Conservation (phyloP, 2,329 filamentous ascomycete genomes). For the Fusarium sp. region DNA sequence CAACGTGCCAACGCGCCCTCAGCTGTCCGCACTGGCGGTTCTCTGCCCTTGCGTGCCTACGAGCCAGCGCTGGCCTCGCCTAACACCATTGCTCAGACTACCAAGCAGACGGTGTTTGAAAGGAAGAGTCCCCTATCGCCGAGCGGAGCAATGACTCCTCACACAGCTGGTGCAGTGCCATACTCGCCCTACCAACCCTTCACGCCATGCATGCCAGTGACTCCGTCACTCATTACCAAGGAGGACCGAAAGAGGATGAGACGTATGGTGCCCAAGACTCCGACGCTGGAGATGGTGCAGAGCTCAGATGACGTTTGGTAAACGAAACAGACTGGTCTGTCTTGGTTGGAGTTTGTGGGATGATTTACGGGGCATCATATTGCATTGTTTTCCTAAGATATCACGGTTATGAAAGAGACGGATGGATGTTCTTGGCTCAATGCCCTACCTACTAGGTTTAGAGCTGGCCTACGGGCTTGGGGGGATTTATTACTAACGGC, state of each 20-base stretch:
- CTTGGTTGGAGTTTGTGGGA: constrained; percentile 5
- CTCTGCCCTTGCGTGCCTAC: constrained; percentile 71
- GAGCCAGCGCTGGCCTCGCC: constrained; percentile 68
- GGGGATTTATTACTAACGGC: constrained; percentile 25
- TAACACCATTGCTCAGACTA: constrained; percentile 59
- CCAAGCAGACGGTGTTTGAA: constrained; percentile 75
- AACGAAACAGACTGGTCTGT: constrained; percentile 26
- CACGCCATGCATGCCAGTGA: constrained; percentile 79
- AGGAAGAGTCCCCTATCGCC: constrained; percentile 67
- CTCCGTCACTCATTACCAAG: constrained; percentile 78
- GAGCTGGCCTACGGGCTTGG: constrained; percentile 20
- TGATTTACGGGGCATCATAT: constrained; percentile 21
- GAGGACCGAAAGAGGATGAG: constrained; percentile 77
- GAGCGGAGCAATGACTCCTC: constrained; percentile 70
- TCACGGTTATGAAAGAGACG: constrained; percentile 33
- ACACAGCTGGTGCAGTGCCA: constrained; percentile 71
- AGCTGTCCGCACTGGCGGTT: constrained; percentile 67
- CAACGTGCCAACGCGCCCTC: constrained; percentile 63
- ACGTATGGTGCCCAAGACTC: constrained; percentile 72
- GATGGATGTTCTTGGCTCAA: constrained; percentile 23
- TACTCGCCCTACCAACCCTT: constrained; percentile 86
- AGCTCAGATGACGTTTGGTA: constrained; percentile 75
- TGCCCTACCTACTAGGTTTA: constrained; percentile 12
- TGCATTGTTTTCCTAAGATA: constrained; percentile 46
- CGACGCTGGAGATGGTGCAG: constrained; percentile 71